Base-by-base conservation (phyloP, 164 flowering plant genomes). In the Amborella trichopoda region DNA sequence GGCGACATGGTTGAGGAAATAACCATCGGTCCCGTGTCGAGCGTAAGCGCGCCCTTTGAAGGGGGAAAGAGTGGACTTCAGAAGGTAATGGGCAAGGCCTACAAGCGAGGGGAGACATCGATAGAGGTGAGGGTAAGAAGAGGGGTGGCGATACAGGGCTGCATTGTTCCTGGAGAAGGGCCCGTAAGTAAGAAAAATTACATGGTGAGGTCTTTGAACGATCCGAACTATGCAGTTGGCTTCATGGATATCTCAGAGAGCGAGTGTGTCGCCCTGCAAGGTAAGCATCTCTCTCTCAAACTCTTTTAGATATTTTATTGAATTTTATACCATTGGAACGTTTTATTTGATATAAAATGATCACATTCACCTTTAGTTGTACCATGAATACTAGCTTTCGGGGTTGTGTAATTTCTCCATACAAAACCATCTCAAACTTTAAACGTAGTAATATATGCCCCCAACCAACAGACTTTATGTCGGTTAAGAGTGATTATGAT, bases 1-100 rank as follows among this genome's bases (percentile, higher is more conserved):
- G 98, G 94, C 0, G 98, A 90, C 59, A 76, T 90, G 20, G 88
- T 90, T 9, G 91, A 90, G 53, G 87, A 83, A 62, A 44, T 90
- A 3, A 67, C 53, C 50, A 72, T 90, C 49, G 94, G 95, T 3
- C 59, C 23, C 18, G 52, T 34, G 5, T 26, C 50, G 20, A 28
- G 33, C 44, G 59, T 54, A 19, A 46, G 52, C 16, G 32, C 81
- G 12, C 95, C 95, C 16, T 86, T 81, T 52, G 83, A 77, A 71
- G 69, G 65, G 66, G 95, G 95, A 0, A 71, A 59, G 53, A 51
- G 56, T 24, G 94, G 94, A 5, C 71, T 90, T 12, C 94, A 90
- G 75, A 83, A 73, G 68, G 65, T 76, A 4, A 78, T 90, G 0
- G 88, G 74, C 64, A 54, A 25, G 24, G 70, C 80, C 6, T 90